Conservation (phyloP, 108 stramenopile species). For the Cyclotella baltica region DNA sequence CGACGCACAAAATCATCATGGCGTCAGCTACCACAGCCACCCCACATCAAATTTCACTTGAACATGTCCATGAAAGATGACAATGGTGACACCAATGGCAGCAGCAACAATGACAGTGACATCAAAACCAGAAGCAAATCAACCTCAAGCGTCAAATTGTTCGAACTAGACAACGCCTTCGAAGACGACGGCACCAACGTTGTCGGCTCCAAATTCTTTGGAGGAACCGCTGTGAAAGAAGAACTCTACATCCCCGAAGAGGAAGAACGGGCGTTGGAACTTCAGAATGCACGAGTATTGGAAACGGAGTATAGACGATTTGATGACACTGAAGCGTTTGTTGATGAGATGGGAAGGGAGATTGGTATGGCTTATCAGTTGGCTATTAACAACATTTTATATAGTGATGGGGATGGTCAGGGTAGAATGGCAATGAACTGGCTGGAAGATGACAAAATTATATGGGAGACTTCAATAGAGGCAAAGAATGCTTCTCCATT, state of each 20-base stretch:
- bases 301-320: slow-evolving; percentile 54
- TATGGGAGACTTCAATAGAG: slow-evolving; percentile 67
- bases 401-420: slow-evolving; percentile 34
- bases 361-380: slow-evolving; percentile 63
- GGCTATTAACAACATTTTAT: slow-evolving; percentile 64
- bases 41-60: too few species aligned
- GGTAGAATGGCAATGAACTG: slow-evolving; percentile 8
- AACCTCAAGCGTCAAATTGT: slow-evolving; percentile 26
- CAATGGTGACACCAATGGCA: too few species aligned
- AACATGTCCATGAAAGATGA: too few species aligned
- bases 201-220: slow-evolving; percentile 59
- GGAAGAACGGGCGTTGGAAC: slow-evolving; percentile 58
- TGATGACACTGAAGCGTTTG: slow-evolving; percentile 55
- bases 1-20: too few species aligned
- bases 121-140: neutral
- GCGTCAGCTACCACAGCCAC: too few species aligned
- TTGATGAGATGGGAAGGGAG: slow-evolving; percentile 41
- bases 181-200: slow-evolving; percentile 49
- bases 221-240: slow-evolving; percentile 79
- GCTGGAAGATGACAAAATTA: slow-evolving; percentile 42
- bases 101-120: slow-evolving; percentile 17
- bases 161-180: slow-evolving; percentile 48
- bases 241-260: slow-evolving; percentile 76
- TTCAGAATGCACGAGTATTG: slow-evolving; percentile 34
- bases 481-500: slow-evolving; percentile 52